A percentile compares a stretch with the other conserved stretches of the same genome.
Evolutionary conservation across 139 green algal genomes (phyloP).

Genomic region (Volvox reticuliferus): DNA sequence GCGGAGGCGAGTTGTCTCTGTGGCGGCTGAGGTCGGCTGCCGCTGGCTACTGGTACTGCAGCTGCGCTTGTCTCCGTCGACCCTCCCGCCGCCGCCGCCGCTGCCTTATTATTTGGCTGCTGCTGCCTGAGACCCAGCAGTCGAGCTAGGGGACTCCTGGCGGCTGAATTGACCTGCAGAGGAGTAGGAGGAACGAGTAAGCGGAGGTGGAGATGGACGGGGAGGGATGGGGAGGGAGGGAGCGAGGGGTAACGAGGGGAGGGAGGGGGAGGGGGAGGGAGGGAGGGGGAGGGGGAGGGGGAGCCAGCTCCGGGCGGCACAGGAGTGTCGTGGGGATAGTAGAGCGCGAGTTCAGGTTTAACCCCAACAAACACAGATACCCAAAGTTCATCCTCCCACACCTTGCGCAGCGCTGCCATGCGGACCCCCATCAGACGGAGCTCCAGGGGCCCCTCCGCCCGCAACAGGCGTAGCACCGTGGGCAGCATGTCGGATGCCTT

Average conservation of each 20-base stretch:
- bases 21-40: neutral
- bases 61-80: neutral
- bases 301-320: no score
- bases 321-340: no score
- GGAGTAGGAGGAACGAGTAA: neutral
- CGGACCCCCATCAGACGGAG: conserved; percentile 89
- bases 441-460: conserved; percentile 77
- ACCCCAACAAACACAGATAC: no score
- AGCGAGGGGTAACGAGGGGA: no score
- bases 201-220: neutral
- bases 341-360: no score
- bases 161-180: neutral
- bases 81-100: neutral
- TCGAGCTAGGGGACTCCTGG: neutral
- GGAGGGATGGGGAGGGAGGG: neutral
- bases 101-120: neutral
- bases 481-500: conserved; percentile 70
- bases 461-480: conserved; percentile 75
- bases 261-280: no score
- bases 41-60: neutral
- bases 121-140: neutral
- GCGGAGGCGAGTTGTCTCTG: neutral
- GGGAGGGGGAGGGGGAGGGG: no score
- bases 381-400: neutral
- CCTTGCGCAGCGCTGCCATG: conserved; percentile 75